Percentiles rank a stretch among this genome's conserved stretches.
These are phyloP conservation scores for Globisporangium heterothallicum DNA, from an alignment of 352 stramenopile species.

Conservation along the genomic window DNA sequence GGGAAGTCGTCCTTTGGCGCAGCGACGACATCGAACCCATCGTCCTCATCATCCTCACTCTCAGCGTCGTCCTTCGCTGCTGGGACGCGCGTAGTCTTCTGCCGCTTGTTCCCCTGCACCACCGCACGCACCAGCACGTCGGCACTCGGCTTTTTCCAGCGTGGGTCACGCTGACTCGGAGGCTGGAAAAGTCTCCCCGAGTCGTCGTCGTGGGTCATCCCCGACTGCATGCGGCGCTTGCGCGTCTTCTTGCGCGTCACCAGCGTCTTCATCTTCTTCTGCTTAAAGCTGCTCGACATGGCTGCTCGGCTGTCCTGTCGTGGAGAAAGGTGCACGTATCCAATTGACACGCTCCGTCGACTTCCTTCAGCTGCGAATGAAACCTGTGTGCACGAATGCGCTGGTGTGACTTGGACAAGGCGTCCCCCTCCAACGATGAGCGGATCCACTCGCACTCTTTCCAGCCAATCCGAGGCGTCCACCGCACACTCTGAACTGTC, in stretches of 20 bases:
- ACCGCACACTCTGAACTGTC: background rate
- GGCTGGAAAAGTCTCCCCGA: conserved; percentile 66
- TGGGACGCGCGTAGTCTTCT: conserved; percentile 22
- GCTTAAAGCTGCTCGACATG: conserved; percentile 83
- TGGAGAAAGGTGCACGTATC: no score
- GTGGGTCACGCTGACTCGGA: conserved; percentile 59
- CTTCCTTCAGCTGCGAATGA: no score
- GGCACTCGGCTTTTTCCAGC: conserved; percentile 63
- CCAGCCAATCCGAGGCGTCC: background rate
- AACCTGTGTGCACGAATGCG: no score
- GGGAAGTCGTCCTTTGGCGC: background rate
- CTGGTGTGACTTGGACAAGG: no score
- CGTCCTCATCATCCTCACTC: conserved; percentile 13
- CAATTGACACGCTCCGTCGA: no score
- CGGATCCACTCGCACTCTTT: conserved; percentile 1
- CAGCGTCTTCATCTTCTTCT: conserved; percentile 81
- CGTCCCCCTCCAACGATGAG: conserved; percentile 5
- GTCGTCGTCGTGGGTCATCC: conserved; percentile 61
- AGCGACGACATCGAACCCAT: conserved; percentile 13
- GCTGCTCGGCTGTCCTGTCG: no score
- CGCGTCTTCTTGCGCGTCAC: conserved; percentile 74
- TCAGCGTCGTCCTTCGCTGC: conserved; percentile 10
- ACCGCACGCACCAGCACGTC: conserved; percentile 32
- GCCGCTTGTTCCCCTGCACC: conserved; percentile 28
- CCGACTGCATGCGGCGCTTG: conserved; percentile 59